phyloP scores from a whole-genome alignment of 2,329 filamentous ascomycete genomes.

The Bipolaris oryzae region DNA sequence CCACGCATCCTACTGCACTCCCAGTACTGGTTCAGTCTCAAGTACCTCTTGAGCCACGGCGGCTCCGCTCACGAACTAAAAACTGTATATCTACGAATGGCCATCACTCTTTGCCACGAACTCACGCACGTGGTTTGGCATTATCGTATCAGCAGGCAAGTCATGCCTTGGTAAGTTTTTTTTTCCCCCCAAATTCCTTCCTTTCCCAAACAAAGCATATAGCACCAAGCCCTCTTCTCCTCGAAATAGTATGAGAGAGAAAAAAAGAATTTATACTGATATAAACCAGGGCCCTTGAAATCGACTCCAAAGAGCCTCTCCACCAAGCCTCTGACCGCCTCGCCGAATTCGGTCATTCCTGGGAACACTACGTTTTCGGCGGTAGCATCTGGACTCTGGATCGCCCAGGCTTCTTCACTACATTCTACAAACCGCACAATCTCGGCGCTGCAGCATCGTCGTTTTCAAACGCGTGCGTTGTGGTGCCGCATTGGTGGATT shows the following conservation, averaged over 20 bases:
- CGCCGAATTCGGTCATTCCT: conserved; percentile 10
- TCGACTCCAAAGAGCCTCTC: background rate
- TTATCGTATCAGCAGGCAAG: background rate
- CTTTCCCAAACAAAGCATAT: too few species aligned
- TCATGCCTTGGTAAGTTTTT: conserved; percentile 1
- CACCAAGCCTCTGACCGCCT: background rate
- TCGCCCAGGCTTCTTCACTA: background rate
- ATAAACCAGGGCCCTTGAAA: background rate
- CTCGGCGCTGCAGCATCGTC: too few species aligned
- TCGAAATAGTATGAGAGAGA: too few species aligned
- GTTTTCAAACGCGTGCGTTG: background rate
- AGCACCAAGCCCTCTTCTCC: too few species aligned
- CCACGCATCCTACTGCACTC: conserved; percentile 8
- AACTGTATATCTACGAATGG: conserved; percentile 1
- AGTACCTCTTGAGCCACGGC: background rate
- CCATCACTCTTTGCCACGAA: conserved; percentile 12
- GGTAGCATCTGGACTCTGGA: conserved; percentile 12
- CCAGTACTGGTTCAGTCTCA: conserved; percentile 2
- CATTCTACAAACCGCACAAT: background rate
- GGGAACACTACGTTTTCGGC: conserved; percentile 9
- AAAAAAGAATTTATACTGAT: too few species aligned
- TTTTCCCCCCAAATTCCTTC: too few species aligned
- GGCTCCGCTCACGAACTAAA: background rate
- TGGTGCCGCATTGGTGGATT: conserved; percentile 12
- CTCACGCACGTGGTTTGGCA: conserved; percentile 10